These are phyloP conservation scores for Infundibulicybe gibba DNA, from an alignment of 768 basidiomycete species.

Conservation along the genomic window DNA sequence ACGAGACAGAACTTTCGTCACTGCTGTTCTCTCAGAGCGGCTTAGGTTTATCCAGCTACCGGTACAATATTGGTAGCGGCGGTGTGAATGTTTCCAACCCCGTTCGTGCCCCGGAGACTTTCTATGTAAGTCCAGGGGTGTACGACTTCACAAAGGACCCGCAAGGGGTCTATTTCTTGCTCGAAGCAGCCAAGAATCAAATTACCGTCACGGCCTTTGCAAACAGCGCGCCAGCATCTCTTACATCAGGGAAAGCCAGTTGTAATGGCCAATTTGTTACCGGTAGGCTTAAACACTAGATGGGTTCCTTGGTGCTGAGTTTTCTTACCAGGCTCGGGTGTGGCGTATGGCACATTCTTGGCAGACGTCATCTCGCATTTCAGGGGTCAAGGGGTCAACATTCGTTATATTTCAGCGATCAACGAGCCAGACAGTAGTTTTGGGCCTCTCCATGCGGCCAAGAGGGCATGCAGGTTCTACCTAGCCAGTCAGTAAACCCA, in stretches of 20 bases:
- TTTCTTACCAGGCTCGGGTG: constrained; percentile 20
- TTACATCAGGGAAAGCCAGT: constrained; percentile 29
- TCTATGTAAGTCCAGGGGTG: constrained; percentile 31
- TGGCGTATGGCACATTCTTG: constrained; percentile 36
- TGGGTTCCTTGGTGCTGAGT: not conserved
- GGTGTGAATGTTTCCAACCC: constrained; percentile 38
- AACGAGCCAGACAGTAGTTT: constrained; percentile 39
- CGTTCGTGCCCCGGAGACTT: constrained; percentile 30
- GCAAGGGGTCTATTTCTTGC: constrained; percentile 36
- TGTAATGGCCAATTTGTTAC: constrained; percentile 30
- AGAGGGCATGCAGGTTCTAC: constrained; percentile 41
- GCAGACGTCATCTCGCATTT: constrained; percentile 39
- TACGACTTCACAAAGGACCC: constrained; percentile 37
- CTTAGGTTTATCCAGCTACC: constrained; percentile 36
- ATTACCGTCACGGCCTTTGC: constrained; percentile 39
- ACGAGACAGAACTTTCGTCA: constrained; percentile 35
- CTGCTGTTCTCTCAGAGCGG: constrained; percentile 34
- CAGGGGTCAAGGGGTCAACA: constrained; percentile 29
- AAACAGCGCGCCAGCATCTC: constrained; percentile 34
- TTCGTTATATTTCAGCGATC: constrained; percentile 40
- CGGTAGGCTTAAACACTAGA: constrained; percentile 12
- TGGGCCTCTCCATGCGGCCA: constrained; percentile 37
- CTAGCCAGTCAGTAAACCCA: constrained; percentile 26
- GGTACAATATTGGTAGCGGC: constrained; percentile 40
- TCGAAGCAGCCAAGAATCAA: constrained; percentile 28